These are phyloP conservation scores for Talaromyces sp. DNA, from an alignment of 2,329 filamentous ascomycete genomes.

Conservation along the genomic window DNA sequence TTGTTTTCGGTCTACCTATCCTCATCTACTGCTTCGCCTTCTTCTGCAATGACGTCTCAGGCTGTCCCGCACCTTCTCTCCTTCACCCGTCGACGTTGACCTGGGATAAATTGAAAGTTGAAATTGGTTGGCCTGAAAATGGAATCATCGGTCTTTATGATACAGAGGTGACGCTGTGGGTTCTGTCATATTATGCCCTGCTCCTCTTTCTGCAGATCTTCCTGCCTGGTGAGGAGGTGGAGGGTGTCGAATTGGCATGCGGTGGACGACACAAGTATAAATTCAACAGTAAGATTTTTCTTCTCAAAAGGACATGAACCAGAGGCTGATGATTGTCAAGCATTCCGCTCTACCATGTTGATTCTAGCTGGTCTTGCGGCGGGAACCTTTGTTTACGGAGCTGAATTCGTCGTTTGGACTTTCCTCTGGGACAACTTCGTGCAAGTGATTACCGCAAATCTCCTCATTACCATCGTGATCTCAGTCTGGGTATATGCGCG, in stretches of 20 bases:
- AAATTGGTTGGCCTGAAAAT: conserved; percentile 75
- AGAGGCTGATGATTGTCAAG: conserved; percentile 42
- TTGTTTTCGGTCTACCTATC: conserved; percentile 76
- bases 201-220: conserved; percentile 71
- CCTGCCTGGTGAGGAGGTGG: conserved; percentile 68
- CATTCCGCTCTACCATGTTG: conserved; percentile 70
- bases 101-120: conserved; percentile 68
- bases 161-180: conserved; percentile 65
- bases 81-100: conserved; percentile 69
- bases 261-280: conserved; percentile 78
- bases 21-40: conserved; percentile 78
- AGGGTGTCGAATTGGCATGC: conserved; percentile 67
- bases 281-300: conserved; percentile 61
- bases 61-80: conserved; percentile 81
- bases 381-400: conserved; percentile 72
- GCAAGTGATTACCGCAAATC: conserved; percentile 78
- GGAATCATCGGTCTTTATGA: conserved; percentile 70
- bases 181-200: conserved; percentile 73
- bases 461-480: conserved; percentile 69
- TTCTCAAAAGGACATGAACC: neutral
- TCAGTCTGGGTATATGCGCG: conserved; percentile 76
- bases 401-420: conserved; percentile 83
- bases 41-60: conserved; percentile 86
- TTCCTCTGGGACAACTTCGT: conserved; percentile 91
- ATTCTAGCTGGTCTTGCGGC: conserved; percentile 68